Percentiles rank a stretch among this genome's conserved stretches.
Conservation (phyloP, 768 basidiomycete species). For the Lentinula sp. region DNA sequence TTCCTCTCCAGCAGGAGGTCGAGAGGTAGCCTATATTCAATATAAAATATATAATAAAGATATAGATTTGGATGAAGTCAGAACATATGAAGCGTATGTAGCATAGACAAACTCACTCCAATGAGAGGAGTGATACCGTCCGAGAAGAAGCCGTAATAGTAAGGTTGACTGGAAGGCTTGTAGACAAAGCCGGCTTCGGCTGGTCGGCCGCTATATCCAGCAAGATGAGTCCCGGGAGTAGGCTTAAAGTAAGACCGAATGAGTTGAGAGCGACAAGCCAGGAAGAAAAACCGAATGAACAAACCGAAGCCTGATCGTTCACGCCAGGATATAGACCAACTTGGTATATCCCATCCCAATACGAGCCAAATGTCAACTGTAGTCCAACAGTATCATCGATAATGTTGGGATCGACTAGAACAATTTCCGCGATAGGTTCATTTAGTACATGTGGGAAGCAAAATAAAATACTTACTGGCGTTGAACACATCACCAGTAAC, state of each 20-base stretch:
- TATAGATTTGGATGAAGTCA: not conserved
- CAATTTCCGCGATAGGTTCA: not conserved
- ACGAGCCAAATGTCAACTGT: slow-evolving; percentile 1
- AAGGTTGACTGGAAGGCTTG: slow-evolving; percentile 8
- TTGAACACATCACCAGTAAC: not conserved
- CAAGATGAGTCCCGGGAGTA: slow-evolving; percentile 10
- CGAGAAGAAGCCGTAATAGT: slow-evolving; percentile 12
- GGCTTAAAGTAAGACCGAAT: not conserved
- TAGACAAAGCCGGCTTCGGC: slow-evolving; percentile 10
- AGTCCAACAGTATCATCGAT: slow-evolving; percentile 1
- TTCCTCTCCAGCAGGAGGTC: not conserved
- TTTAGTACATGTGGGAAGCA: not conserved
- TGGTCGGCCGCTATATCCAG: slow-evolving; percentile 7
- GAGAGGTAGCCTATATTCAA: not conserved
- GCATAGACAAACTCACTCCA: slow-evolving; percentile 7
- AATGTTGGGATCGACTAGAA: slow-evolving; percentile 2
- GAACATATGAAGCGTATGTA: not conserved
- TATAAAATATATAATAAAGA: not conserved
- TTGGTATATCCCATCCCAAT: slow-evolving; percentile 1
- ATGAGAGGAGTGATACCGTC: slow-evolving; percentile 13
- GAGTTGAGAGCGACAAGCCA: not conserved
- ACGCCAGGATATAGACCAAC: slow-evolving; percentile 8
- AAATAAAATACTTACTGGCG: not conserved
- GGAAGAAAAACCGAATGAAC: not conserved
- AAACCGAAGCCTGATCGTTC: slow-evolving; percentile 10